phyloP scores from a whole-genome alignment of 2,329 filamentous ascomycete species.

The Hymenotorrendiella dingleyae region DNA sequence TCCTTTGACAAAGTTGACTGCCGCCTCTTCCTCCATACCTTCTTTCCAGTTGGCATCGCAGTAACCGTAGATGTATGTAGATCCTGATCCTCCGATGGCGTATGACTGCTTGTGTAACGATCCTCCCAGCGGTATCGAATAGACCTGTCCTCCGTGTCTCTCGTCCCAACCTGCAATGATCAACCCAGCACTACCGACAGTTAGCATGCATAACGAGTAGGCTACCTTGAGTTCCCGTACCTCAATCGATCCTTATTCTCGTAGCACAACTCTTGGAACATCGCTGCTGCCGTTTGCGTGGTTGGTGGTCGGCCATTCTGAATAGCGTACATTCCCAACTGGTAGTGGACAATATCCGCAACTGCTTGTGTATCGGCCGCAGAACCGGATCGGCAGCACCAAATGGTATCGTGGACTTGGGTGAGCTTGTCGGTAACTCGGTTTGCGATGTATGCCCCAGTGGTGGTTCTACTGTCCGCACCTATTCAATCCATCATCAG shows the following conservation, averaged over 20 bases:
- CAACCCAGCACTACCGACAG: constrained; percentile 4
- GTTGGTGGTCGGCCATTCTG: constrained; percentile 84
- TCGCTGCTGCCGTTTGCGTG: constrained; percentile 87
- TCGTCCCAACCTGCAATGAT: constrained; percentile 75
- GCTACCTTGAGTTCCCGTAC: constrained; percentile 45
- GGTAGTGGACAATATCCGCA: constrained; percentile 95
- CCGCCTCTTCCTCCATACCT: constrained; percentile 86
- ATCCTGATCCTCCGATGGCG: constrained; percentile 91
- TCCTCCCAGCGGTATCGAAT: constrained; percentile 92
- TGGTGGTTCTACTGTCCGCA: constrained; percentile 95
- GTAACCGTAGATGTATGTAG: constrained; percentile 99
- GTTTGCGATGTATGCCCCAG: constrained; percentile 96
- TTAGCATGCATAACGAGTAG: constrained; percentile 17
- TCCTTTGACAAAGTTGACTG: constrained; percentile 87
- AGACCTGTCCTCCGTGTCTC: constrained; percentile 92
- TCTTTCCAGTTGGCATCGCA: constrained; percentile 96
- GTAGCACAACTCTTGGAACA: constrained; percentile 98
- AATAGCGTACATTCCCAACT: constrained; percentile 88
- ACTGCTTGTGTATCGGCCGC: constrained; percentile 97
- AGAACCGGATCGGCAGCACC: constrained; percentile 97
- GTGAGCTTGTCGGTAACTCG: constrained; percentile 99
- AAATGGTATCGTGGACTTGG: constrained; percentile 97
- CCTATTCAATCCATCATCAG: constrained; percentile 41
- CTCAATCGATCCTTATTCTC: constrained; percentile 91
- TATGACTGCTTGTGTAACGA: constrained; percentile 97